Evolutionary conservation across 2,329 filamentous ascomycete genomes (phyloP).

Genomic region (Niveomyces coronatus): DNA sequence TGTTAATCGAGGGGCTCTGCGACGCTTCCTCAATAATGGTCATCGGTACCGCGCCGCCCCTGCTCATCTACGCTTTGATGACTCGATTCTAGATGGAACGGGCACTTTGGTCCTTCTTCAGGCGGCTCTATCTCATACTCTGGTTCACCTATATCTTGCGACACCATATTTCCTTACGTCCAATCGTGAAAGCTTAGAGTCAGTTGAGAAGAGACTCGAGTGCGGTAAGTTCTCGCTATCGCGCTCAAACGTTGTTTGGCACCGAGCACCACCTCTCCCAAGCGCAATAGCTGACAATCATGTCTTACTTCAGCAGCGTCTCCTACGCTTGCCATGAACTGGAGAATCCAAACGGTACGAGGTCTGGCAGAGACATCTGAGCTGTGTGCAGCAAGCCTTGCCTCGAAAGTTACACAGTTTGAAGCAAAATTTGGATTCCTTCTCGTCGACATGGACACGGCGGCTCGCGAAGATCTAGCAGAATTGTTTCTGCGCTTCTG

Average conservation of each 20-base stretch:
- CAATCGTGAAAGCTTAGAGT: neutral
- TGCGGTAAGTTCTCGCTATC: neutral
- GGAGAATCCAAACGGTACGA: neutral
- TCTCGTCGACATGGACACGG: rapidly evolving
- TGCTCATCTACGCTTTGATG: neutral
- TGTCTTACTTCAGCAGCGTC: neutral
- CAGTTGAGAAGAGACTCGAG: neutral
- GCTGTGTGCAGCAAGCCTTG: rapidly evolving
- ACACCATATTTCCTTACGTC: neutral
- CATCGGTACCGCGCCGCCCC: neutral
- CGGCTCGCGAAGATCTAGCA: neutral
- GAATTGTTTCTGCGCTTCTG: neutral
- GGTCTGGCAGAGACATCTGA: neutral
- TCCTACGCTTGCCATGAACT: neutral
- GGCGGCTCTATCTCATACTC: neutral
- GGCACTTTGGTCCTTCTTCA: neutral
- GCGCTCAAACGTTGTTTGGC: too few species aligned
- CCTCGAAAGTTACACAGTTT: neutral
- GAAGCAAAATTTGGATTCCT: neutral
- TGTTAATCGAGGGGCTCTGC: too few species aligned
- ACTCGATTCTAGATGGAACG: neutral
- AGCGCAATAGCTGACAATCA: too few species aligned
- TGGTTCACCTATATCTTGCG: neutral
- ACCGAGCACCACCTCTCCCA: too few species aligned
- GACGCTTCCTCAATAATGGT: neutral